A percentile compares a stretch with the other conserved stretches of the same genome.
Conservation (phyloP, 768 basidiomycete genomes). For the Dacryopinax spathularia region DNA sequence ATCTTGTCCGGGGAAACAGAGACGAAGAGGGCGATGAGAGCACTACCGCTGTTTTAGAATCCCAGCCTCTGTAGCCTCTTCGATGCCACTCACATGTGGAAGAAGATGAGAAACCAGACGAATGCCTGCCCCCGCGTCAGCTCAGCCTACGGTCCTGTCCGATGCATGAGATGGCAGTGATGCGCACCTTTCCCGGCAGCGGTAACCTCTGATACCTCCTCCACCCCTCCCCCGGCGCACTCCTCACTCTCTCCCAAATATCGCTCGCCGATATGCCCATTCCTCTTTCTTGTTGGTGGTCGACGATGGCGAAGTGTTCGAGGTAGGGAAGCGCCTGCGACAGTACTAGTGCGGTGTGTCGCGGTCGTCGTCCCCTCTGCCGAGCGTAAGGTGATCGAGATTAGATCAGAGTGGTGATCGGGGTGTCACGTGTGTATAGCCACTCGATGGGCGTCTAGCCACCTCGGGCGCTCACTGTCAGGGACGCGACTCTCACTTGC, state of each 20-base stretch:
- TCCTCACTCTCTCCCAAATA: not conserved
- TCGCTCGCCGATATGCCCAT: not conserved
- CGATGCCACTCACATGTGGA: slow-evolving; percentile 31
- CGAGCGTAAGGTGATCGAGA: too few relatives aligned
- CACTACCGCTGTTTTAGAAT: not conserved
- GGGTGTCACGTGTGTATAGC: too few relatives aligned
- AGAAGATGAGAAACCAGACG: slow-evolving; percentile 43
- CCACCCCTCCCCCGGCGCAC: not conserved
- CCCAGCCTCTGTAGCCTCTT: not conserved
- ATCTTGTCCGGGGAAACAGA: slow-evolving; percentile 50
- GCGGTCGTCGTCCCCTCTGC: too few relatives aligned
- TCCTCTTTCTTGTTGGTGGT: not conserved
- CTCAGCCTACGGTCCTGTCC: slow-evolving; percentile 1
- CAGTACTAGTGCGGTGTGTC: too few relatives aligned
- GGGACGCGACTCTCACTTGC: too few relatives aligned
- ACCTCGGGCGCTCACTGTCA: too few relatives aligned
- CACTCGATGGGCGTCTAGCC: too few relatives aligned
- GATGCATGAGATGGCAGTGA: slow-evolving; percentile 8
- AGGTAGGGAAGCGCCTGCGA: too few relatives aligned
- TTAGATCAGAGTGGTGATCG: too few relatives aligned
- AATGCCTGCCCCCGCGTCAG: slow-evolving; percentile 30
- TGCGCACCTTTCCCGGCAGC: slow-evolving; percentile 39
- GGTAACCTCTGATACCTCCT: slow-evolving; percentile 36
- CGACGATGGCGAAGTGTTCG: too few relatives aligned
- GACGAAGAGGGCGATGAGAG: slow-evolving; percentile 29